These are phyloP conservation scores for Vickermania ingenoplastis DNA, from an alignment of 208 protist genomes.

Conservation along the genomic window DNA sequence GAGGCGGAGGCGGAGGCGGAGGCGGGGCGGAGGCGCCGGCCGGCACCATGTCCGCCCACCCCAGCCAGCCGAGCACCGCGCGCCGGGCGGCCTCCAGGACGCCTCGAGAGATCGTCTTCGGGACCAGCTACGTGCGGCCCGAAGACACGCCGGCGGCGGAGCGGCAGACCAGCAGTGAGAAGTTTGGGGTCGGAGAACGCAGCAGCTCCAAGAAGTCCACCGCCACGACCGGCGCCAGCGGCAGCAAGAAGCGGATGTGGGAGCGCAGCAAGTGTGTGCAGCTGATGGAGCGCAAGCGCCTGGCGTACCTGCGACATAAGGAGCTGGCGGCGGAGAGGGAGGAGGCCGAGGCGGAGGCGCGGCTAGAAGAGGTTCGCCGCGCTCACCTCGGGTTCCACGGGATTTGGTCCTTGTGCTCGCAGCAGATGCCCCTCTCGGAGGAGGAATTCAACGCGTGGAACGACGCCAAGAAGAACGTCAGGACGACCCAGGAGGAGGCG, in stretches of 20 bases:
- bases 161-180: background rate
- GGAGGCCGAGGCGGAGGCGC: slow-evolving; percentile 3
- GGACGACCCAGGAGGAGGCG: slow-evolving; percentile 5
- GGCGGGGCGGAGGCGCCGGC: background rate
- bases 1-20: background rate
- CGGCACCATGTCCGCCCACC: background rate
- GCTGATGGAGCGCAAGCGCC: slow-evolving; percentile 19
- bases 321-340: slow-evolving; percentile 5
- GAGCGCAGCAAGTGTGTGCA: slow-evolving; percentile 8
- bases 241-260: background rate
- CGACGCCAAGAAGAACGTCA: slow-evolving; percentile 4
- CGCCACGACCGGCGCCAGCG: background rate
- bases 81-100: background rate
- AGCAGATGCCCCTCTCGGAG: slow-evolving; percentile 46
- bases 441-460: slow-evolving; percentile 9
- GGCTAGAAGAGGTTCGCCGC: slow-evolving; percentile 11
- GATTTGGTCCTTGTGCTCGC: slow-evolving; percentile 40
- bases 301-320: slow-evolving; percentile 8
- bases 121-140: background rate
- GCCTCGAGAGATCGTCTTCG: background rate
- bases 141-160: background rate
- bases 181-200: background rate
- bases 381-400: slow-evolving; percentile 41
- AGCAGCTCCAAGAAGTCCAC: background rate
- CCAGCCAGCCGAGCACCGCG: background rate